These are phyloP conservation scores for Aspergillus sp. DNA, from an alignment of 2,329 filamentous ascomycete species.

Conservation along the genomic window DNA sequence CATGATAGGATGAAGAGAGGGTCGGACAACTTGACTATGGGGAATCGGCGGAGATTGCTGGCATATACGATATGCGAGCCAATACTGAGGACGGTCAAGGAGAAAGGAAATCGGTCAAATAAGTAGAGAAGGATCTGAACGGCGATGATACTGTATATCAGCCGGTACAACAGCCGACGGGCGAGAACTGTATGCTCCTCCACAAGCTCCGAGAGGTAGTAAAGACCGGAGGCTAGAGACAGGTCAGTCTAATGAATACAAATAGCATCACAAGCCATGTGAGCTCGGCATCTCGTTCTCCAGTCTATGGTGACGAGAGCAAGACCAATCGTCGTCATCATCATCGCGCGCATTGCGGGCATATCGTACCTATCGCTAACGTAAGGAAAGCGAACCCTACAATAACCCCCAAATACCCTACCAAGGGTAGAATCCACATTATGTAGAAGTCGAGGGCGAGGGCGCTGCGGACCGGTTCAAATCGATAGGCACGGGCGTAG, in stretches of 20 bases:
- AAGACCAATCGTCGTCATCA: neutral
- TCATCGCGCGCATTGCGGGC: neutral
- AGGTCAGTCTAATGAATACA: slow-evolving; percentile 8
- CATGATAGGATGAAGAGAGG: slow-evolving; percentile 85
- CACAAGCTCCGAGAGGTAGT: slow-evolving; percentile 96
- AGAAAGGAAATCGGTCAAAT: slow-evolving; percentile 82
- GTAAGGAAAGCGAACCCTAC: slow-evolving; percentile 93
- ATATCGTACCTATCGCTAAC: slow-evolving; percentile 73
- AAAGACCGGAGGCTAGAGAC: slow-evolving; percentile 80
- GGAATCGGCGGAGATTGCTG: slow-evolving; percentile 77
- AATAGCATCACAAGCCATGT: neutral
- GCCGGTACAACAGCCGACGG: slow-evolving; percentile 77
- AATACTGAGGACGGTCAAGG: slow-evolving; percentile 72
- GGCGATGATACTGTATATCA: slow-evolving; percentile 80
- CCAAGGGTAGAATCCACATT: slow-evolving; percentile 94
- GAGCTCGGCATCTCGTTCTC: neutral
- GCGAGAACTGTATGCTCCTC: slow-evolving; percentile 95
- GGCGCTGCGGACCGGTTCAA: neutral
- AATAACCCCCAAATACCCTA: slow-evolving; percentile 85
- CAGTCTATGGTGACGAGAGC: neutral
- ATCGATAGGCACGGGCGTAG: neutral
- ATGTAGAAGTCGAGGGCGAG: slow-evolving; percentile 25
- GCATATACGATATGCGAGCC: slow-evolving; percentile 81
- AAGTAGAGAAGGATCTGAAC: slow-evolving; percentile 74
- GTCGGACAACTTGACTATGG: slow-evolving; percentile 80